Evolutionary conservation across 192 early-diverging fungal genomes (phyloP).

Genomic region (Coemansia sp.): DNA sequence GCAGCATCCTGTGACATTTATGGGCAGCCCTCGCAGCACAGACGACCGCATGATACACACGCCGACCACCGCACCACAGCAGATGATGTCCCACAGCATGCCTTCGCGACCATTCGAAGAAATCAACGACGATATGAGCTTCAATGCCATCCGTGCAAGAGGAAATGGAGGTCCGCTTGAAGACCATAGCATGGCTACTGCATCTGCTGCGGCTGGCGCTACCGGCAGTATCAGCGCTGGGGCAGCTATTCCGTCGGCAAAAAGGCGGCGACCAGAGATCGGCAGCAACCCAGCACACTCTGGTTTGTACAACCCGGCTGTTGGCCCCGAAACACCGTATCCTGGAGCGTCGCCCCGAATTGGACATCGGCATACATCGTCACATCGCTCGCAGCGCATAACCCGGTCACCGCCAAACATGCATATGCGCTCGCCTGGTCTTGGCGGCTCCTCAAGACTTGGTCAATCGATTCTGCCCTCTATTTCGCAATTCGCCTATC

Average conservation of each 20-base stretch:
- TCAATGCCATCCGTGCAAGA: background rate
- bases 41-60: background rate
- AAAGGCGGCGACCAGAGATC: constrained; percentile 22
- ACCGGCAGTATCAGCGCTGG: background rate
- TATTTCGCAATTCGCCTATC: constrained; percentile 34
- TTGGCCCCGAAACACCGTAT: constrained; percentile 3
- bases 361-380: background rate
- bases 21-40: constrained; percentile 24
- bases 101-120: constrained; percentile 23
- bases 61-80: constrained; percentile 8
- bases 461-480: constrained; percentile 16
- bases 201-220: background rate
- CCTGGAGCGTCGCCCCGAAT: background rate
- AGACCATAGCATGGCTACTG: background rate
- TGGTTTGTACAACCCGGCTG: background rate
- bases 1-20: constrained; percentile 13
- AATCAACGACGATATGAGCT: constrained; percentile 21
- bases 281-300: background rate
- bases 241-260: background rate
- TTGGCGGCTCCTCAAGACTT: background rate
- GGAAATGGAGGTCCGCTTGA: background rate
- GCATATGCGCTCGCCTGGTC: constrained; percentile 22
- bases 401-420: constrained; percentile 27
- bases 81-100: constrained; percentile 35
- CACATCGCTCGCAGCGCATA: constrained; percentile 15